A percentile compares a stretch with the other conserved stretches of the same genome.
These are phyloP conservation scores for Huiozyma sinensis DNA, from an alignment of 805 yeast species.

Conservation along the genomic window DNA sequence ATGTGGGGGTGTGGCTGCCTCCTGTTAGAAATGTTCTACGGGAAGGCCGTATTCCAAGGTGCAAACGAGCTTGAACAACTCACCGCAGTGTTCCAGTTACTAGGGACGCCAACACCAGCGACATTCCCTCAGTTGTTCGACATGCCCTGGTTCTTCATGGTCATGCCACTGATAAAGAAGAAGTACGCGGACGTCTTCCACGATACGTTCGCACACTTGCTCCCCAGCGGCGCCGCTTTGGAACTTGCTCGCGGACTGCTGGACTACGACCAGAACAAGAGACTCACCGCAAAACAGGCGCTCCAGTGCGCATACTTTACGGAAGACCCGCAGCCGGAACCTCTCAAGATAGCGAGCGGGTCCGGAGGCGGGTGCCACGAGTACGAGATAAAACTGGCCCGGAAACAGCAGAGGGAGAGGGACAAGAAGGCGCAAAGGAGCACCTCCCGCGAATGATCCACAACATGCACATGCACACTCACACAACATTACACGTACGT, in stretches of 20 bases:
- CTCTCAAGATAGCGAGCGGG: conserved; percentile 40
- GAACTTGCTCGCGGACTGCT: conserved; percentile 57
- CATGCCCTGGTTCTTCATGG: conserved; percentile 88
- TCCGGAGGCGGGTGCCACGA: conserved; percentile 86
- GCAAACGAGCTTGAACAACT: conserved; percentile 80
- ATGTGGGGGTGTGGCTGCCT: conserved; percentile 97
- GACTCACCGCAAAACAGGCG: conserved; percentile 64
- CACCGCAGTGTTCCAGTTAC: conserved; percentile 58
- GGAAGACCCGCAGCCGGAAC: conserved; percentile 56
- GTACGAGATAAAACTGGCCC: conserved; percentile 59
- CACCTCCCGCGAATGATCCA: too few relatives aligned
- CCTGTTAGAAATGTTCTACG: conserved; percentile 67
- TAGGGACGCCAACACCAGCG: conserved; percentile 75
- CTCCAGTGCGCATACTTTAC: conserved; percentile 60
- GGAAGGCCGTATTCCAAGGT: conserved; percentile 75
- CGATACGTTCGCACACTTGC: conserved; percentile 30
- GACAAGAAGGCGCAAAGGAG: conserved; percentile 1
- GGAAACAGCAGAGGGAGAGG: conserved; percentile 39
- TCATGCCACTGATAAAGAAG: conserved; percentile 42
- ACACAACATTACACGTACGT: too few relatives aligned
- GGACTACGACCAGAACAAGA: conserved; percentile 52
- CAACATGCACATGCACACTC: neutral
- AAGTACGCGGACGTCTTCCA: conserved; percentile 29
- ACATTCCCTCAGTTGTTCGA: conserved; percentile 71
- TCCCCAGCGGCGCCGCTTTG: conserved; percentile 43